Conservation (phyloP, 371 early-diverging fungal species). For the Apophysomyces variabilis region DNA sequence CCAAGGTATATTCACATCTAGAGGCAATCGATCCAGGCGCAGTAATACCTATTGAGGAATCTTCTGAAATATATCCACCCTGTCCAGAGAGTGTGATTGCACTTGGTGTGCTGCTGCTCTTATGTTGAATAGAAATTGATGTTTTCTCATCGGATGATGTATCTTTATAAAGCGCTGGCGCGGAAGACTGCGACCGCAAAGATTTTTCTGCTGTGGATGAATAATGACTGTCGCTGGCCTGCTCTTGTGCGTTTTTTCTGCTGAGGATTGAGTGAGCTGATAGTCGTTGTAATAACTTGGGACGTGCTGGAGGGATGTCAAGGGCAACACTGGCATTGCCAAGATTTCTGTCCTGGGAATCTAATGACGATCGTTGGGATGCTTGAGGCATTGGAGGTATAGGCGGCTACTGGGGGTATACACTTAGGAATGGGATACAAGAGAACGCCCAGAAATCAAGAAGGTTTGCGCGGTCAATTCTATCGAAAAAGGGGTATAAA, state of each 20-base stretch:
- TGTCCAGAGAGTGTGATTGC: neutral
- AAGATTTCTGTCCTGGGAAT: neutral
- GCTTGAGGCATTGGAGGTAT: neutral
- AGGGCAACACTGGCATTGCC: neutral
- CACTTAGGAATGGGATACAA: neutral
- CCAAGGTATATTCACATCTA: slow-evolving; percentile 12
- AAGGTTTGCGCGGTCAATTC: neutral
- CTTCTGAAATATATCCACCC: neutral
- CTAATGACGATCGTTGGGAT: neutral
- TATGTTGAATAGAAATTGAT: neutral
- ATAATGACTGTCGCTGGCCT: neutral
- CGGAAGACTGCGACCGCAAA: neutral
- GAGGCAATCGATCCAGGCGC: slow-evolving; percentile 5
- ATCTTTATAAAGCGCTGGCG: neutral
- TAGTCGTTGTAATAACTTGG: neutral
- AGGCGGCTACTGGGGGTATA: neutral
- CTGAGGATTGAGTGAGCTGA: slow-evolving; percentile 7
- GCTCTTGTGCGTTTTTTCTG: neutral
- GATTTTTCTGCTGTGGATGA: neutral
- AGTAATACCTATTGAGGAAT: neutral
- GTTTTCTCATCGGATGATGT: neutral
- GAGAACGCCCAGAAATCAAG: neutral
- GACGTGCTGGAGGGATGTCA: slow-evolving; percentile 1
- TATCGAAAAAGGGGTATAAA: neutral
- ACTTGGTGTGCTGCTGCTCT: neutral